phyloP scores from a whole-genome alignment of 75 land plant genomes.

The Azolla pinnata region DNA sequence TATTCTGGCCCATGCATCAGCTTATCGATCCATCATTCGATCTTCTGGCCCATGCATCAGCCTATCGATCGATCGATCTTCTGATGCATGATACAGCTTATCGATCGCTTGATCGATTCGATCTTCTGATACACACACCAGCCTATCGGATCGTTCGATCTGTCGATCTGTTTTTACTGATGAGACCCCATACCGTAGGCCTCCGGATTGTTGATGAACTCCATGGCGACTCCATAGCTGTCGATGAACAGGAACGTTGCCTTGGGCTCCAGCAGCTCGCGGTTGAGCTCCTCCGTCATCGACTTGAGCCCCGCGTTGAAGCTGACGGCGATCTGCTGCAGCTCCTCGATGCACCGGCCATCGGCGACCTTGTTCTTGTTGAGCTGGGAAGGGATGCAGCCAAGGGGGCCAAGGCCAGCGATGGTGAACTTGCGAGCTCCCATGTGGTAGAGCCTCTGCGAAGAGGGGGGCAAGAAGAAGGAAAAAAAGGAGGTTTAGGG shows the following conservation, averaged over 20 bases:
- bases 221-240: constrained; percentile 22
- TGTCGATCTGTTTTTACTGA: background rate
- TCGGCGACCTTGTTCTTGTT: constrained; percentile 10
- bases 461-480: no score
- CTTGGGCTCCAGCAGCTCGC: constrained; percentile 25
- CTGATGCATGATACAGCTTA: no score
- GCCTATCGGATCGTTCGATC: background rate
- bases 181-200: constrained; percentile 30
- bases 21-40: no score
- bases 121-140: background rate
- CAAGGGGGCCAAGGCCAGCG: constrained; percentile 50
- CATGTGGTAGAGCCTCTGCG: constrained; percentile 33
- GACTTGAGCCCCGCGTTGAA: constrained; percentile 41
- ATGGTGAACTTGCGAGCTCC: constrained; percentile 52
- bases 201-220: constrained; percentile 38
- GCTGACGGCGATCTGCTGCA: constrained; percentile 27
- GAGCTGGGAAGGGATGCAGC: constrained; percentile 44
- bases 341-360: constrained; percentile 37
- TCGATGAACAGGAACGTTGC: constrained; percentile 31
- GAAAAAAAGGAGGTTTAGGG: no score
- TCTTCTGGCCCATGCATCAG: no score
- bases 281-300: constrained; percentile 37
- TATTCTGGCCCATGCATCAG: no score
- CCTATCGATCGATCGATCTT: no score
- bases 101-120: background rate